These are phyloP conservation scores for Passalora sequoiae DNA, from an alignment of 2,329 filamentous ascomycete species.

Conservation along the genomic window DNA sequence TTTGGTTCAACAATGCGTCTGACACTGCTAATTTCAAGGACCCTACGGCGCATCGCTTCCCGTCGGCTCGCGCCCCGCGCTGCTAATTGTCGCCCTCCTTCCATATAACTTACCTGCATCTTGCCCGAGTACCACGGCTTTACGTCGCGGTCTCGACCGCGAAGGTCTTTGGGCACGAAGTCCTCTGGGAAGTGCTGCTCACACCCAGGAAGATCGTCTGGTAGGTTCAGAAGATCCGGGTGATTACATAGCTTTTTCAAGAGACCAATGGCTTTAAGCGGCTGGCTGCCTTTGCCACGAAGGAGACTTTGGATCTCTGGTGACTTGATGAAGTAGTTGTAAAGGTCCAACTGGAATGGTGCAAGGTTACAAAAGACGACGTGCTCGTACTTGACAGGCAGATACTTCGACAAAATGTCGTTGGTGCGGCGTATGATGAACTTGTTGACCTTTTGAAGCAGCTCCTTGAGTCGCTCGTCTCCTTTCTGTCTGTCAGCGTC, in stretches of 20 bases:
- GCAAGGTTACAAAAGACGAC: constrained; percentile 96
- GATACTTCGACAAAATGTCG: constrained; percentile 94
- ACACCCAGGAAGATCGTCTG: constrained; percentile 78
- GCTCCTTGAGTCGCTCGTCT: constrained; percentile 73
- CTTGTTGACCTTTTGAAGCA: constrained; percentile 85
- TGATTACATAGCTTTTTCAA: constrained; percentile 99
- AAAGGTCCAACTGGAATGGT: constrained; percentile 85
- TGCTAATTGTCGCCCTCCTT: too few species aligned
- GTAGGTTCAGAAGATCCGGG: constrained; percentile 80
- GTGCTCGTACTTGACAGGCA: constrained; percentile 98
- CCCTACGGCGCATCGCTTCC: too few species aligned
- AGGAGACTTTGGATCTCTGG: constrained; percentile 90
- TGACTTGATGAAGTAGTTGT: constrained; percentile 95
- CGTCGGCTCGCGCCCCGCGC: too few species aligned
- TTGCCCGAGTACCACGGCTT: constrained; percentile 97
- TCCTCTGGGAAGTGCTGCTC: constrained; percentile 78
- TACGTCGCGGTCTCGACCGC: constrained; percentile 84
- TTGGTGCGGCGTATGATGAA: constrained; percentile 98
- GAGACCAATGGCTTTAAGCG: constrained; percentile 91
- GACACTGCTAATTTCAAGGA: too few species aligned
- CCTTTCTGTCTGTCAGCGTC: constrained; percentile 77
- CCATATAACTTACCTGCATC: too few species aligned
- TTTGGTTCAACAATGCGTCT: too few species aligned
- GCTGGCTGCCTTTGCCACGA: constrained; percentile 59
- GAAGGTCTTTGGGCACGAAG: constrained; percentile 78